Percentiles rank a stretch among this genome's conserved stretches.
Conservation (phyloP, 2,329 filamentous ascomycete species). For the Neofusicoccum laricinum region DNA sequence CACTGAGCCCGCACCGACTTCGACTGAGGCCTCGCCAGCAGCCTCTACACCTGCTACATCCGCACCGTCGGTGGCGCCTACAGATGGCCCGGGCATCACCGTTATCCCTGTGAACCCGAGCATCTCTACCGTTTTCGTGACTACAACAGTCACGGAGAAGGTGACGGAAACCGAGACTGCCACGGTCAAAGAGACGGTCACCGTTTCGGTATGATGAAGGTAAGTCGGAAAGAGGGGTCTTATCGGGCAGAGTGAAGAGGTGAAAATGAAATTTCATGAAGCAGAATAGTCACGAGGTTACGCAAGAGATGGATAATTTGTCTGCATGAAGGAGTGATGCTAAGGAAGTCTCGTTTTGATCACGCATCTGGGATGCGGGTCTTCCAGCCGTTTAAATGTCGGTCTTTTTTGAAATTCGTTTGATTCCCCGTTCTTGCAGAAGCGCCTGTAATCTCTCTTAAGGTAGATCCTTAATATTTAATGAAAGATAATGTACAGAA, state of each 20-base stretch:
- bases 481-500: constrained; percentile 7
- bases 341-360: neutral
- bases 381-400: neutral
- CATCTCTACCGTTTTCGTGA: constrained; percentile 26
- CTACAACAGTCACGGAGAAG: constrained; percentile 31
- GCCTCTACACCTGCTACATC: neutral
- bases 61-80: neutral
- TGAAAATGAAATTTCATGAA: neutral
- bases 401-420: neutral
- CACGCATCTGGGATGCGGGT: constrained; percentile 13
- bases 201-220: neutral
- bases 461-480: constrained; percentile 15
- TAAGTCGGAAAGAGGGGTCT: neutral
- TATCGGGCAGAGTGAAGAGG: neutral
- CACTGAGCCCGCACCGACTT: neutral
- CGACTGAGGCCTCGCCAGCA: neutral
- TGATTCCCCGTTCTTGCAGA: neutral
- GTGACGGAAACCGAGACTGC: constrained; percentile 20
- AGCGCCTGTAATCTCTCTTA: constrained; percentile 2
- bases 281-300: constrained; percentile 5
- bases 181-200: constrained; percentile 3
- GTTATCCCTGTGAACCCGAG: constrained; percentile 16
- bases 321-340: neutral
- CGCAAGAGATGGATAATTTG: constrained; percentile 10
- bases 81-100: constrained; percentile 12